Evolutionary conservation across 139 green algal species (phyloP), one percentile per base, ranked within the genome.

Genomic region (Nannochloris sp.): DNA sequence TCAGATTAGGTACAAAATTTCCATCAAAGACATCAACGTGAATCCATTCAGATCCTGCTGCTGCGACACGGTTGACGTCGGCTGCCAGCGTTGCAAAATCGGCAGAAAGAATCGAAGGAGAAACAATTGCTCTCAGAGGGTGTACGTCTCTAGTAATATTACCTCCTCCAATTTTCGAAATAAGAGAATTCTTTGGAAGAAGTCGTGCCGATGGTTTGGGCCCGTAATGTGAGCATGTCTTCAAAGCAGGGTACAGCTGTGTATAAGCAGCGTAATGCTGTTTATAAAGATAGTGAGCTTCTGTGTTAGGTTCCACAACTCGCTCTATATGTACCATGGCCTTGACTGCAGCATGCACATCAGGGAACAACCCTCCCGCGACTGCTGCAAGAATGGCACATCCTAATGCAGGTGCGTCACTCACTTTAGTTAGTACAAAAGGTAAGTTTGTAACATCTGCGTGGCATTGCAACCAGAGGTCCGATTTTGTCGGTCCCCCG

Each of bases 1-100:
- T 97, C 13, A 97, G 73, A 74, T 97, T 97, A 14, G 86, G 87
- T 10, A 98, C 91, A 70, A 97, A 96, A 68, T 97, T 86, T 4
- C 92, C 94, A 65, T 95, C 71, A 59, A 68, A 73, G 13, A 91
- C 59, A 55, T 91, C 84, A 24, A 89, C 73, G 61, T 88, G 79
- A 24, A 89, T 55, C 65, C 90, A 93, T 39, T 96, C 88, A 2
- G 89, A 86, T 24, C 91, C 91, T 4, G 74, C 61, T 4, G 69
- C 57, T 6, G 91, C 54, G 48, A 97, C 87, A 0, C 70, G 62
- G 6, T 71, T 57, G 59, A 84, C 83, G 37, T 97, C 91, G 3
- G 74, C 54, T 15, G 77, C 83, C 29, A 97, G 67, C 38, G 73
- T 64, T 4, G 87, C 80, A 71, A 96, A 96, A 71, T 97, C 90